Base-by-base conservation (phyloP, 768 basidiomycete species). In the Bullera alba region DNA sequence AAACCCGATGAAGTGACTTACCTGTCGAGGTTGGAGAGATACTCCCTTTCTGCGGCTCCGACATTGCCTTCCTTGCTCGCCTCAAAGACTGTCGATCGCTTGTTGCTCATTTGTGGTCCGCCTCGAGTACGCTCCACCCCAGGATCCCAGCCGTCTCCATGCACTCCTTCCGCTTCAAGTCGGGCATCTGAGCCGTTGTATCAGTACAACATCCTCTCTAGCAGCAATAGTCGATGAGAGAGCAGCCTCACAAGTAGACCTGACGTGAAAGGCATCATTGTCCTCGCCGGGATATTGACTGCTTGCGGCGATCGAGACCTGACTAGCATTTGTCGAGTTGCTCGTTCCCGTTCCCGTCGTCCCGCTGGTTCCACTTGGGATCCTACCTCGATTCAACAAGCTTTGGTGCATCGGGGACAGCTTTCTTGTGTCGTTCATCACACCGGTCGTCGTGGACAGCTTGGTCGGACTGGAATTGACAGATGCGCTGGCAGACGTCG, bases 131-230 rank as follows among this genome's bases (percentile, higher is more conserved):
- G 82, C 74, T 97, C 93, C 5, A 93, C 79, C 30, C 93, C 93
- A 58, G 93, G 90, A 61, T 89, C 86, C 72, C 83, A 88, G 0
- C 93, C 93, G 67, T 97, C 93, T 2, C 92, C 91, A 65, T 82
- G 85, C 30, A 96, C 92, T n/a, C 93, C 93, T 36, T 79, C 79
- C 8, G 79, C 75, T 42, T 96, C 89, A n/a, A 97, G 78, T 56
- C 86, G 80, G 0, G 91, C 93, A 67, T 96, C 70, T 43, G 2
- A 12, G 30, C 28, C 7, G n/a, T 8, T 17, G 27, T 5, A 52
- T 26, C 42, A 28, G 42, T 26, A 25, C 26, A 8, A 10, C 5
- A 14, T 6, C 19, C 8, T 15, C 28, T 17, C 23, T 23, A 21
- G 34, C 50, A 23, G 51, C 21, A n/a, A 23, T 15, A 25, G 22